Evolutionary conservation across 768 basidiomycete genomes (phyloP), one percentile per base, ranked within the genome.

Genomic region (Xanthoconium stramineum): DNA sequence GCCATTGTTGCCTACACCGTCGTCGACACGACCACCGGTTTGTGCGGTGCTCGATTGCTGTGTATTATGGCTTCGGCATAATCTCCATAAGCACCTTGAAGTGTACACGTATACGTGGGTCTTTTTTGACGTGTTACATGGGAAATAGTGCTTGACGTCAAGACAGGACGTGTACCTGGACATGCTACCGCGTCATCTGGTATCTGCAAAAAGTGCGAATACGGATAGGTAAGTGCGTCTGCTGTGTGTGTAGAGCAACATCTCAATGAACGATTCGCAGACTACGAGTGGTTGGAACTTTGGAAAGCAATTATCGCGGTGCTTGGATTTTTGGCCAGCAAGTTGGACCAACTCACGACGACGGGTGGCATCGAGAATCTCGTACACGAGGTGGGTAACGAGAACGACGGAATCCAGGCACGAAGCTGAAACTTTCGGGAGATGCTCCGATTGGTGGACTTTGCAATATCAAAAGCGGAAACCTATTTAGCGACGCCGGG

Each of bases 41-140:
- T 84, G 83, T 61, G 80, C 84, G 4, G 53, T 88, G 24, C 63
- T 89, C n/a, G 86, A 89, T 65, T 86, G 83, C 54, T 85, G 83
- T 60, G 75, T 85, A 7, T 73, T 89, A 14, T 89, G 85, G 85
- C 67, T 88, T 29, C 81, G 84, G 17, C 86, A 89, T 60, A 88
- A 87, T 63, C 70, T 89, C 32, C 83, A 87, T 53, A 85, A 80
- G 61, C 78, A 74, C 30, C 69, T 88, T 6, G 83, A 87, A 55
- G 78, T 80, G 0, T 72, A 76, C 30, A 79, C 80, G 7, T 87
- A 86, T 61, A 70, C 75, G 87, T 85, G 61, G 44, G 83, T 69
- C 19, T 13, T 33, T 45, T 49, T 20, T 8, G 13, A 19, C 20
- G 15, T 48, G 28, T 17, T 14, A 19, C 8, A 15, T 24, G 15